phyloP scores from a whole-genome alignment of 1,139 yeast genomes.

The Yamadazyma dendronema region DNA sequence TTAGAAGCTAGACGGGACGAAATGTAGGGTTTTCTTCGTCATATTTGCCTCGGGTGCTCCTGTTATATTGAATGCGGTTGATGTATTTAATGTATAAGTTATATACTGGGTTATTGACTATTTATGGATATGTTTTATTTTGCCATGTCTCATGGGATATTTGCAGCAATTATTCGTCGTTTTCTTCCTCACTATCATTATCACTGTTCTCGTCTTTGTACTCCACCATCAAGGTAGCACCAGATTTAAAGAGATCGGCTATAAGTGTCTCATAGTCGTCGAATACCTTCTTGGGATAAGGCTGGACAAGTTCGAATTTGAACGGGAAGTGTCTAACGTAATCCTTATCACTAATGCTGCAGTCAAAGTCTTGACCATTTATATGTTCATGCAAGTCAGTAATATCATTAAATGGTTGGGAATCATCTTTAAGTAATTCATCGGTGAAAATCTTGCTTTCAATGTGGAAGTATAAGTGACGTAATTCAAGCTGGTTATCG shows the following conservation, averaged over 20 bases:
- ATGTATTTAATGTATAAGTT: no score
- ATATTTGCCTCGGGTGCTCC: no score
- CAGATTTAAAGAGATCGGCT: conserved; percentile 31
- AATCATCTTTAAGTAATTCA: conserved; percentile 8
- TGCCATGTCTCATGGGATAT: no score
- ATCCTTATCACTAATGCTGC: conserved; percentile 6
- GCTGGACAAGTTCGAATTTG: conserved; percentile 42
- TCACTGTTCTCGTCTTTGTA: conserved; percentile 21
- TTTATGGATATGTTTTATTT: no score
- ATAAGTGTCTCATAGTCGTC: conserved; percentile 20
- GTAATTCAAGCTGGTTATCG: conserved; percentile 42
- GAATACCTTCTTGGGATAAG: conserved; percentile 41
- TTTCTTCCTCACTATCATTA: conserved; percentile 2
- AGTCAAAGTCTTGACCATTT: conserved; percentile 11
- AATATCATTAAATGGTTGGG: conserved; percentile 12
- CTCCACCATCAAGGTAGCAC: conserved; percentile 44
- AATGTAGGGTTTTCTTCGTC: neutral
- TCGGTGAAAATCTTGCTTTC: conserved; percentile 41
- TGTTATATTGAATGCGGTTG: no score
- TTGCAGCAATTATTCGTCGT: neutral
- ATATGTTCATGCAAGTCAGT: conserved; percentile 11
- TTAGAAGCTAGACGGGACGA: neutral
- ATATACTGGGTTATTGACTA: no score
- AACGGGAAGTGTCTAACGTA: conserved; percentile 28
- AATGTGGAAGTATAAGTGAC: conserved; percentile 64